phyloP scores from a whole-genome alignment of 176 grass and related monocot species.

The Avena sativa region DNA sequence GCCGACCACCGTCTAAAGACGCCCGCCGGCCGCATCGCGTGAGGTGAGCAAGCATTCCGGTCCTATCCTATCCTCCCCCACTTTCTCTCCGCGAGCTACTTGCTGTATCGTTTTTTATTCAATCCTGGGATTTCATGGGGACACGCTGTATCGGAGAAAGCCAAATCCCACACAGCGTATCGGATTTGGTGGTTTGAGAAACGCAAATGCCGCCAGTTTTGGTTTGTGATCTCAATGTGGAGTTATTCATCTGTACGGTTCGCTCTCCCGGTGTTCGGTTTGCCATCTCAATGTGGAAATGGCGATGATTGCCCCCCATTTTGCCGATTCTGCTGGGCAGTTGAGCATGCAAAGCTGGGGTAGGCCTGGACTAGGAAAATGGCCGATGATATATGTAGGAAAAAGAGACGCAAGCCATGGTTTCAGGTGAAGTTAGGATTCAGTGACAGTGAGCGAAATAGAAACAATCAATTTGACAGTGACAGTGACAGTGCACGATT shows the following conservation, averaged over 20 bases:
- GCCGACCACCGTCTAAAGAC: neutral
- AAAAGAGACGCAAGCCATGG: neutral
- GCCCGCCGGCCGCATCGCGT: neutral
- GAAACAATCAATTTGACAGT: neutral
- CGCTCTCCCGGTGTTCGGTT: neutral
- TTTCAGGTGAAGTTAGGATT: neutral
- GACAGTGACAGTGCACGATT: neutral
- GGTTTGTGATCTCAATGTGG: neutral
- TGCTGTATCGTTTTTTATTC: neutral
- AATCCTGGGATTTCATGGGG: neutral
- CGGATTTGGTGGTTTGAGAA: neutral
- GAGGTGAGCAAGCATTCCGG: constrained; percentile 36
- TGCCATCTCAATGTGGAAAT: constrained; percentile 2
- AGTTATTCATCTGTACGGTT: neutral
- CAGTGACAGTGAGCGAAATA: neutral
- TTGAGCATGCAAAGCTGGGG: neutral
- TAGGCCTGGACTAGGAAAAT: neutral
- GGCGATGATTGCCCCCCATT: neutral
- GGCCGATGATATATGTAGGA: neutral
- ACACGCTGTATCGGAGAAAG: neutral
- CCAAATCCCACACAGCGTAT: neutral
- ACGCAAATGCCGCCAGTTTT: neutral
- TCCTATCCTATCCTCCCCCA: neutral
- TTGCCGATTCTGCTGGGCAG: neutral
- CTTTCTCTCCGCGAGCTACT: neutral